These are phyloP conservation scores for Umbellularia californica DNA, from an alignment of 164 flowering plant genomes.

Conservation along the genomic window DNA sequence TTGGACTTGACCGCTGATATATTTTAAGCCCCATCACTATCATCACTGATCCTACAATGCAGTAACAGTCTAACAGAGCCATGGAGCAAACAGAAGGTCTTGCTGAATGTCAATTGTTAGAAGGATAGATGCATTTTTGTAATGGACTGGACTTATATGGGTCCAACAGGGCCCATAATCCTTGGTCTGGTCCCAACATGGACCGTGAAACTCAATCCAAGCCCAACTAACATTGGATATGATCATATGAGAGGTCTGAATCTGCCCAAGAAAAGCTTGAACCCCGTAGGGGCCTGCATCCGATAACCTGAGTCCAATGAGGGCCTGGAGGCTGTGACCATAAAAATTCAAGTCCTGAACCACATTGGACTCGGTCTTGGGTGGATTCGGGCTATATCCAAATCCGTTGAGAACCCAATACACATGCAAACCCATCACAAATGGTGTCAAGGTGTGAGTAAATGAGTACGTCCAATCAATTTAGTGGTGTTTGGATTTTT, in stretches of 20 bases:
- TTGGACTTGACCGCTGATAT: slow-evolving; percentile 1
- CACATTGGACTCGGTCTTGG: too few species aligned
- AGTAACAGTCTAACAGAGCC: neutral
- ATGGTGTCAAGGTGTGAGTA: too few species aligned
- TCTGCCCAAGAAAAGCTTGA: neutral
- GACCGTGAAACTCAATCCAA: neutral
- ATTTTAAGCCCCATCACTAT: neutral
- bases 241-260: neutral
- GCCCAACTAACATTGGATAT: neutral
- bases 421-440: too few species aligned
- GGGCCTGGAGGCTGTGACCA: too few species aligned
- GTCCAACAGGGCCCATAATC: neutral
- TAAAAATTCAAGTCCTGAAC: too few species aligned
- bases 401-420: too few species aligned
- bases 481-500: too few species aligned
- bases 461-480: too few species aligned
- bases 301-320: too few species aligned
- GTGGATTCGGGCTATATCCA: too few species aligned
- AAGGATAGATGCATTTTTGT: neutral
- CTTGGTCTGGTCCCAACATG: neutral
- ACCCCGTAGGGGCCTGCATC: too few species aligned
- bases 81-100: neutral
- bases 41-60: slow-evolving; percentile 3
- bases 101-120: neutral
- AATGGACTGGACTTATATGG: neutral